Percentiles rank a stretch among this genome's conserved stretches.
Evolutionary conservation across 2,329 filamentous ascomycete genomes (phyloP).

Genomic region (Didymella segeticola): DNA sequence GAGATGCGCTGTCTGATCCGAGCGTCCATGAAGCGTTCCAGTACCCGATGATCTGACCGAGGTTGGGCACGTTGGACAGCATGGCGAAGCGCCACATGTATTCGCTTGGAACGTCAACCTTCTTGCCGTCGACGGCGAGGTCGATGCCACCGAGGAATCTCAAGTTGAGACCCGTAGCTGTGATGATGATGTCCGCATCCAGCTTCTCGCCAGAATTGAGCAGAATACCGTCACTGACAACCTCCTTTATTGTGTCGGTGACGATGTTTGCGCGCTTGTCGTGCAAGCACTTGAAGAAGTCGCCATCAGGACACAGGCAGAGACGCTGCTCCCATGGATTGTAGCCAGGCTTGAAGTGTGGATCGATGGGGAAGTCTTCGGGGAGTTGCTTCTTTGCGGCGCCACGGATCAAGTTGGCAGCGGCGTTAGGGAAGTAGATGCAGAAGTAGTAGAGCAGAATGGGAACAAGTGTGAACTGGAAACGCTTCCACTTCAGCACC

Average conservation of each 20-base stretch:
- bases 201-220: slow-evolving; percentile 57
- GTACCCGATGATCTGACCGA: slow-evolving; percentile 66
- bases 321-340: slow-evolving; percentile 73
- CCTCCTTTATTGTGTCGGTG: slow-evolving; percentile 61
- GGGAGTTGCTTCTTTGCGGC: slow-evolving; percentile 62
- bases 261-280: slow-evolving; percentile 60
- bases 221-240: slow-evolving; percentile 58
- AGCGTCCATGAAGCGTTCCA: slow-evolving; percentile 68
- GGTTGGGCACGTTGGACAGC: slow-evolving; percentile 68
- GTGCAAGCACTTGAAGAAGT: slow-evolving; percentile 63
- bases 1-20: slow-evolving; percentile 62
- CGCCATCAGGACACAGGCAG: slow-evolving; percentile 70
- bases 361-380: slow-evolving; percentile 47
- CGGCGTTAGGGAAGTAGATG: slow-evolving; percentile 58
- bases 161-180: slow-evolving; percentile 68
- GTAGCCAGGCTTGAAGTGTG: slow-evolving; percentile 57
- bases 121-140: slow-evolving; percentile 59
- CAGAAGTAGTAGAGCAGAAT: slow-evolving; percentile 60
- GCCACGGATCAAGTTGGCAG: slow-evolving; percentile 57
- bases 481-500: slow-evolving; percentile 57
- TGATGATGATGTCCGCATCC: slow-evolving; percentile 67
- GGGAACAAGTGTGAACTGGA: slow-evolving; percentile 59
- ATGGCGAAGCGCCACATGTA: slow-evolving; percentile 68
- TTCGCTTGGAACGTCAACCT: slow-evolving; percentile 55
- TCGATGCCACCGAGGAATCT: slow-evolving; percentile 61